Conservation (phyloP, 345 rosid species). For the Ceriops zippeliana region DNA sequence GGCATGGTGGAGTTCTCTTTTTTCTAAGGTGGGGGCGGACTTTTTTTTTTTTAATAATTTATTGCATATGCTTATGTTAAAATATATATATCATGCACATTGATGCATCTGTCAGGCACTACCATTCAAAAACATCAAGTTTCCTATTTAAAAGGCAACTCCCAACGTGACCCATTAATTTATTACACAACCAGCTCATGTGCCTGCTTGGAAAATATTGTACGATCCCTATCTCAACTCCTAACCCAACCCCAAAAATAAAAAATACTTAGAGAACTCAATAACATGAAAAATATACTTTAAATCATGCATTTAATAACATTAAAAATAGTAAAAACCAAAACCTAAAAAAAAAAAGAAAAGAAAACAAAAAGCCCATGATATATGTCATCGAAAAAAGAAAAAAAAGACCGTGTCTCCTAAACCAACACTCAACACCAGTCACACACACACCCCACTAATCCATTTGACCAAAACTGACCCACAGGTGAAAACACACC, state of each 20-base stretch:
- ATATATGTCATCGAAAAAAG: too few relatives aligned
- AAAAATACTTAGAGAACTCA: not conserved
- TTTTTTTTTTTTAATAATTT: not conserved
- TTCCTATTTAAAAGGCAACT: constrained; percentile 4
- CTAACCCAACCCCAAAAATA: not conserved
- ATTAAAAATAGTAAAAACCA: not conserved
- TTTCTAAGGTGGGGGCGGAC: not conserved
- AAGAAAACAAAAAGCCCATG: too few relatives aligned
- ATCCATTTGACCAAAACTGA: not conserved
- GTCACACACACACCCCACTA: not conserved
- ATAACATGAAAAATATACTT: not conserved
- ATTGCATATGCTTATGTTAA: not conserved
- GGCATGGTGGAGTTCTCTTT: not conserved
- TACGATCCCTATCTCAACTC: not conserved
- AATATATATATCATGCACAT: not conserved
- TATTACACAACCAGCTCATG: constrained; percentile 17
- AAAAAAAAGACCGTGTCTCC: not conserved
- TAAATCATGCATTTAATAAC: not conserved
- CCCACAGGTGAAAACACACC: not conserved
- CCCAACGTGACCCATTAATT: constrained; percentile 14
- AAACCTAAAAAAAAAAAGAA: too few relatives aligned
- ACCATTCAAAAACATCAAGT: not conserved
- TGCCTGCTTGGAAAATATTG: constrained; percentile 12
- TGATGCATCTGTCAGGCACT: constrained; percentile 16
- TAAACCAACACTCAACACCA: not conserved